Evolutionary conservation across 257 asterid species (phyloP).

Genomic region (Solanum sejunctum): DNA sequence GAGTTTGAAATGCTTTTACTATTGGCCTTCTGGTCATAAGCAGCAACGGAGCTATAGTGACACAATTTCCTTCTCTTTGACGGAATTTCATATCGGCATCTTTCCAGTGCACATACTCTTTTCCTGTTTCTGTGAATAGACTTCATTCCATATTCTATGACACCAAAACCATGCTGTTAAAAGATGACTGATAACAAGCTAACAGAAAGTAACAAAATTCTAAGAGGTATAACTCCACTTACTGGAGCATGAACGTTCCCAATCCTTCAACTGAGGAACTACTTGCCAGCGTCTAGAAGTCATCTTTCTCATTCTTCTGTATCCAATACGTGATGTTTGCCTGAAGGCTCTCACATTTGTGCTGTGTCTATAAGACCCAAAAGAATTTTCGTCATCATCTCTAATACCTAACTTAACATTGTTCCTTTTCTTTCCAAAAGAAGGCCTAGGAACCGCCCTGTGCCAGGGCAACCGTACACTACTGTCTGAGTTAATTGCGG

Average conservation of each 20-base stretch:
- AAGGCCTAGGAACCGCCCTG: constrained; percentile 49
- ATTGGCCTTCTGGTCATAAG: constrained; percentile 50
- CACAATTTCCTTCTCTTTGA: constrained; percentile 63
- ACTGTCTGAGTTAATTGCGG: constrained; percentile 44
- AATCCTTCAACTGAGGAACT: constrained; percentile 52
- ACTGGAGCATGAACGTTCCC: constrained; percentile 45
- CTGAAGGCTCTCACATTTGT: constrained; percentile 56
- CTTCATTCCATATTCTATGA: constrained; percentile 59
- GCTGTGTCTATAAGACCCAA: constrained; percentile 52
- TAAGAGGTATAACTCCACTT: constrained; percentile 20
- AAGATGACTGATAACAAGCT: not conserved
- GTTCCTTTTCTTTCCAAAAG: constrained; percentile 48
- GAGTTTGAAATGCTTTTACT: constrained; percentile 50
- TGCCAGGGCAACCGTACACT: constrained; percentile 84
- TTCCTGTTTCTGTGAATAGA: constrained; percentile 53
- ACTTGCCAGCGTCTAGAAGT: constrained; percentile 61
- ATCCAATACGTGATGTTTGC: constrained; percentile 42
- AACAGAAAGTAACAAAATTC: not conserved
- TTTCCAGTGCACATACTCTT: constrained; percentile 35
- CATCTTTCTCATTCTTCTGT: constrained; percentile 63
- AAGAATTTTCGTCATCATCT: constrained; percentile 93
- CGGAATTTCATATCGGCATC: constrained; percentile 35
- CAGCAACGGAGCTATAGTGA: constrained; percentile 27
- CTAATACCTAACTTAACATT: constrained; percentile 86
- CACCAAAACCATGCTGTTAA: not conserved